These are phyloP conservation scores for Aspergillus sclerotialis DNA, from an alignment of 2,329 filamentous ascomycete genomes.

Conservation along the genomic window DNA sequence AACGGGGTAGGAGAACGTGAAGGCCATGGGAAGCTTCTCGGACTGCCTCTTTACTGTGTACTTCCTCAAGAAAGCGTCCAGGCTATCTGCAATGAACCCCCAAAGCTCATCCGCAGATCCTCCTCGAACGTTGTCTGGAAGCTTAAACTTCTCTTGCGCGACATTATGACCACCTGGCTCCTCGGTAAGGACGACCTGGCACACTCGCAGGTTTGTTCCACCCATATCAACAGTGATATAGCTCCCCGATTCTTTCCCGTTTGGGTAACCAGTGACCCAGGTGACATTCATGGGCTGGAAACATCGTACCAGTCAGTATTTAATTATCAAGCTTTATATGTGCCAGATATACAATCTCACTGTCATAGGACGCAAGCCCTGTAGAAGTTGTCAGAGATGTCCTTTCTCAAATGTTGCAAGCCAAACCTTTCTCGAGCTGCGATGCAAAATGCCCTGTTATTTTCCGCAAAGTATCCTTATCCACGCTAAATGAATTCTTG, in stretches of 20 bases:
- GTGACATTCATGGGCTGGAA: slow-evolving; percentile 83
- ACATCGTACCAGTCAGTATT: slow-evolving; percentile 12
- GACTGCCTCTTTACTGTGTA: slow-evolving; percentile 43
- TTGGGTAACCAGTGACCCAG: slow-evolving; percentile 77
- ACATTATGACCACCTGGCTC: slow-evolving; percentile 76
- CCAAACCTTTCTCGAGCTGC: slow-evolving; percentile 70
- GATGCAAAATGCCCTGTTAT: slow-evolving; percentile 80
- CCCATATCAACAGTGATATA: slow-evolving; percentile 84
- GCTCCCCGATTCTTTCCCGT: slow-evolving; percentile 71
- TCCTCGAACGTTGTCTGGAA: slow-evolving; percentile 77
- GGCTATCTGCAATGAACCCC: slow-evolving; percentile 78
- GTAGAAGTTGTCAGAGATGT: too few relatives aligned
- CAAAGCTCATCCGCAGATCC: slow-evolving; percentile 71
- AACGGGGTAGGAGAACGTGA: slow-evolving; percentile 86
- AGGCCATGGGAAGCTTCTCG: slow-evolving; percentile 62
- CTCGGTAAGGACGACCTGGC: slow-evolving; percentile 72
- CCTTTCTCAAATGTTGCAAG: too few relatives aligned
- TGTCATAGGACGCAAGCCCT: too few relatives aligned
- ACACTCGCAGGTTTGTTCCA: slow-evolving; percentile 83
- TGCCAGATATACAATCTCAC: too few relatives aligned
- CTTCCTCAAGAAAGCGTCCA: slow-evolving; percentile 71
- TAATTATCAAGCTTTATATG: slow-evolving; percentile 1
- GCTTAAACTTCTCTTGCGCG: slow-evolving; percentile 77
- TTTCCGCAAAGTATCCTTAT: slow-evolving; percentile 66
- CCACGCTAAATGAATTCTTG: slow-evolving; percentile 70